phyloP scores from a whole-genome alignment of 768 basidiomycete species.

The Hydnomerulius pinastri region DNA sequence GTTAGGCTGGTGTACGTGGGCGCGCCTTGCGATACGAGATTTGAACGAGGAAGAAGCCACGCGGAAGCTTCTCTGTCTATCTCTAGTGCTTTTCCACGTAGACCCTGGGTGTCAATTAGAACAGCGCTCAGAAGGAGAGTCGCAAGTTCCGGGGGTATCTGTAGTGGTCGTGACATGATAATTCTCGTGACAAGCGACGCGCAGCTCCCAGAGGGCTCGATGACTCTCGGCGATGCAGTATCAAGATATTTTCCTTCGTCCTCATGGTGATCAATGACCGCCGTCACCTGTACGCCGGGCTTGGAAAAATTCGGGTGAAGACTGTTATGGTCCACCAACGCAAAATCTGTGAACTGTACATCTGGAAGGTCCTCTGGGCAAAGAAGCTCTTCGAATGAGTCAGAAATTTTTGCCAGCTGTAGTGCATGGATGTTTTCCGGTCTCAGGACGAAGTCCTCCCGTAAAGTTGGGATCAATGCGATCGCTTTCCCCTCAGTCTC shows the following conservation, averaged over 20 bases:
- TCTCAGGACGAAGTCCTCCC: conserved; percentile 72
- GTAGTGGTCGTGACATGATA: conserved; percentile 24
- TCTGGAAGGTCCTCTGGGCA: conserved; percentile 66
- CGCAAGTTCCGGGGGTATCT: conserved; percentile 61
- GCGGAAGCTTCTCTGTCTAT: conserved; percentile 65
- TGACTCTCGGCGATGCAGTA: conserved; percentile 63
- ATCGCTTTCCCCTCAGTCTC: conserved; percentile 57
- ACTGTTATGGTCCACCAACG: conserved; percentile 90
- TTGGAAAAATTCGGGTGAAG: conserved; percentile 48
- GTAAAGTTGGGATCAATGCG: conserved; percentile 70
- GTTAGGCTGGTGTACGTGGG: conserved; percentile 1
- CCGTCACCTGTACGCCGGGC: conserved; percentile 55
- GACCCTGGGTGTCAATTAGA: conserved; percentile 83
- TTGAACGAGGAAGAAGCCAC: conserved; percentile 63
- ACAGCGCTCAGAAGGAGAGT: conserved; percentile 80
- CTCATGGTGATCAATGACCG: conserved; percentile 88
- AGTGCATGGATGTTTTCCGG: conserved; percentile 87
- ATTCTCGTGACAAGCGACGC: conserved; percentile 59
- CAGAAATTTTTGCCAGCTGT: conserved; percentile 52
- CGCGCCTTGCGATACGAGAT: conserved; percentile 32
- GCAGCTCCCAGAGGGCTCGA: conserved; percentile 78
- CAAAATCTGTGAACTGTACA: conserved; percentile 56
- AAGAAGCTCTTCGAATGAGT: conserved; percentile 57
- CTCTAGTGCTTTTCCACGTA: conserved; percentile 76
- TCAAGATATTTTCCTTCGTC: conserved; percentile 74